Conservation (phyloP, 345 rosid species). For the Limnanthes douglasii region DNA sequence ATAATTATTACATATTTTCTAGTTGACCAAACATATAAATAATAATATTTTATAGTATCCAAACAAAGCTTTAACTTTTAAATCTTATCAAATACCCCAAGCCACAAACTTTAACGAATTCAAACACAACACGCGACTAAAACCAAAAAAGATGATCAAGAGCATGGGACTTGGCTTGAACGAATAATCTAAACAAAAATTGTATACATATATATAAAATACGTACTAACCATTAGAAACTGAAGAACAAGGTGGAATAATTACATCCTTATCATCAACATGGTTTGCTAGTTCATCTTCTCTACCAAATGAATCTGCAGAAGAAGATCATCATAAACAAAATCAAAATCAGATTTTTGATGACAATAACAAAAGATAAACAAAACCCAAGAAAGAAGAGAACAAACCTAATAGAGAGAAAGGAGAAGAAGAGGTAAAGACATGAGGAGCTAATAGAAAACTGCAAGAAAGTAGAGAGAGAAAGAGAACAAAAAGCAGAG, state of each 20-base stretch:
- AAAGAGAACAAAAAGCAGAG: not conserved
- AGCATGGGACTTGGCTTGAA: not conserved
- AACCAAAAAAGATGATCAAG: not conserved
- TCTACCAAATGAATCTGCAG: slow-evolving; percentile 7
- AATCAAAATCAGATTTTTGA: not conserved
- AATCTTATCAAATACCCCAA: too few relatives aligned
- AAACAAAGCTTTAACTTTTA: too few relatives aligned
- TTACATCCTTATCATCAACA: slow-evolving; percentile 7
- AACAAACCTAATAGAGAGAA: slow-evolving; percentile 12
- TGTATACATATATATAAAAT: slow-evolving; percentile 1
- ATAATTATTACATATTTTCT: too few relatives aligned
- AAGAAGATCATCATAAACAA: not conserved
- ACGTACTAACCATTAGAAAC: slow-evolving; percentile 12
- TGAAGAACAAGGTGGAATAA: slow-evolving; percentile 12
- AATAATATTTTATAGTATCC: too few relatives aligned
- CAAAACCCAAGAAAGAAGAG: not conserved
- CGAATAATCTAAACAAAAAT: not conserved
- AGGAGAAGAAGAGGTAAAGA: slow-evolving; percentile 15
- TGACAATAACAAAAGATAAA: not conserved
- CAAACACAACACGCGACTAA: not conserved
- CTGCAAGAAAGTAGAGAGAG: slow-evolving; percentile 7
- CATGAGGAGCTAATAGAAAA: slow-evolving; percentile 11
- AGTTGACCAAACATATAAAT: too few relatives aligned
- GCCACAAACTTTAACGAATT: too few relatives aligned
- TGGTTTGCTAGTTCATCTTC: not conserved